Evolutionary conservation across 176 grass and related monocot species (phyloP).

Genomic region (Oropetium thomaeum): DNA sequence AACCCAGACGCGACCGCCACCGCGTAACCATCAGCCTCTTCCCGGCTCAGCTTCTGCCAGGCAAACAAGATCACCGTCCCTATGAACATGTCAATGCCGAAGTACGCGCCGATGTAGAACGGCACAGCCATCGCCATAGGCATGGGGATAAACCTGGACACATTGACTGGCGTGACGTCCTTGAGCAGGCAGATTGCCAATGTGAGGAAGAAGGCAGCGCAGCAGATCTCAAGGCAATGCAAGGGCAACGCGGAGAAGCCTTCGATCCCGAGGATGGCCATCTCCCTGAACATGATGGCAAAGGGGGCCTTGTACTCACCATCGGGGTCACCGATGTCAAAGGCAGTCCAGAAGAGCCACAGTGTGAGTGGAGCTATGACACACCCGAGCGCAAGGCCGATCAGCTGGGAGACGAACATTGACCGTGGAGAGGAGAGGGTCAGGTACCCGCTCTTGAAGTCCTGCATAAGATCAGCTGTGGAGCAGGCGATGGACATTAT

Average conservation of each 20-base stretch:
- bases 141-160: constrained; percentile 44
- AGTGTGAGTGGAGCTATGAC: constrained; percentile 46
- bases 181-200: constrained; percentile 34
- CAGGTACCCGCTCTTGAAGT: constrained; percentile 43
- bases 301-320: constrained; percentile 39
- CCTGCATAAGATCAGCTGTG: constrained; percentile 47
- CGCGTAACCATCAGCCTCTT: constrained; percentile 25
- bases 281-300: constrained; percentile 46
- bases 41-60: constrained; percentile 33
- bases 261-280: constrained; percentile 42
- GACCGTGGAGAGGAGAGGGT: constrained; percentile 39
- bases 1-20: constrained; percentile 35
- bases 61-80: constrained; percentile 34
- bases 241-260: constrained; percentile 25
- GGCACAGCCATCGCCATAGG: constrained; percentile 40
- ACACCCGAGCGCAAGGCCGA: constrained; percentile 16
- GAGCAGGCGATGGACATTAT: constrained; percentile 49
- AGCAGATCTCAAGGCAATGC: constrained; percentile 44
- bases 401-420: constrained; percentile 42
- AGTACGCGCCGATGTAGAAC: constrained; percentile 37
- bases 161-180: constrained; percentile 7
- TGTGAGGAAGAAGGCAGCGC: not conserved
- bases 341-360: constrained; percentile 49
- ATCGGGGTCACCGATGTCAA: constrained; percentile 33
- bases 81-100: constrained; percentile 44